Evolutionary conservation across 2,329 filamentous ascomycete species (phyloP).

Genomic region (Colletotrichum noveboracense): DNA sequence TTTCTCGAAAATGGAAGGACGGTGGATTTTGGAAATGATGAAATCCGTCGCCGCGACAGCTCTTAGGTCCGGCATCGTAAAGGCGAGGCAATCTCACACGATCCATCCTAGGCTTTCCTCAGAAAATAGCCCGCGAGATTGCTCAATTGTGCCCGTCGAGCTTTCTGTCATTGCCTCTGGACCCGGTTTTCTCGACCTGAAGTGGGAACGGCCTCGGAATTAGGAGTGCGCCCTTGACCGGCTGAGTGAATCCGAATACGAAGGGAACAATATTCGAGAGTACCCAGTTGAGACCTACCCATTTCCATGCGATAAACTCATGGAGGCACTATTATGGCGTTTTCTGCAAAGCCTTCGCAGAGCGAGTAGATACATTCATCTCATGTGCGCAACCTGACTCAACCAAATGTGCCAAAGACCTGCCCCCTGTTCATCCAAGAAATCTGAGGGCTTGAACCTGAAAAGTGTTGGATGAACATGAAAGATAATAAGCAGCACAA

Average conservation of each 20-base stretch:
- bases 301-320: background rate
- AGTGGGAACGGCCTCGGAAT: background rate
- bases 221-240: background rate
- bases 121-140: background rate
- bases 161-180: background rate
- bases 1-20: background rate
- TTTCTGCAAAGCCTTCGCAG: background rate
- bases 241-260: background rate
- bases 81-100: background rate
- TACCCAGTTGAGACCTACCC: background rate
- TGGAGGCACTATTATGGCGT: accelerated
- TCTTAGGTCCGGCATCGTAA: background rate
- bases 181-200: background rate
- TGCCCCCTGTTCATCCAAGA: background rate
- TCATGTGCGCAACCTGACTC: background rate
- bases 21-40: background rate
- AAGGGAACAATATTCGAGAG: background rate
- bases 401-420: background rate
- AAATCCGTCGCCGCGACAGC: background rate
- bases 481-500: accelerated
- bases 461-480: background rate
- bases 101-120: background rate
- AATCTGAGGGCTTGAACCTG: background rate
- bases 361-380: background rate
- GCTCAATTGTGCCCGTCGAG: background rate